These are phyloP conservation scores for Saccharum officinarum DNA, from an alignment of 176 grass and related monocot species.

Conservation along the genomic window DNA sequence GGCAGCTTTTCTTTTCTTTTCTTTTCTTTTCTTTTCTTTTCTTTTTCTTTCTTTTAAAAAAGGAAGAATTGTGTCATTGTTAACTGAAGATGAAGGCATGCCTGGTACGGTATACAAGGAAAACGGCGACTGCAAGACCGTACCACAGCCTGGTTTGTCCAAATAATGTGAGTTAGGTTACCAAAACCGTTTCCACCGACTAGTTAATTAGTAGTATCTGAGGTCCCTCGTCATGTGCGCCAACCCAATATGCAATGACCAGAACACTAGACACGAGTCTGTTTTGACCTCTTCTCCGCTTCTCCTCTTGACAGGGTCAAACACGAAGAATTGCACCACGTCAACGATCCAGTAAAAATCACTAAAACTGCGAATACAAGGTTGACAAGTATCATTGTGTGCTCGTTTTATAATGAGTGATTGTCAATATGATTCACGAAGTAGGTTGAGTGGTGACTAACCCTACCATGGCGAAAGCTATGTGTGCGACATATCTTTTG, in stretches of 20 bases:
- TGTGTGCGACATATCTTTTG: too few species aligned
- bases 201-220: not conserved
- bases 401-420: too few species aligned
- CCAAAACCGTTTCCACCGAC: slow-evolving; percentile 14
- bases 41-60: not conserved
- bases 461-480: too few species aligned
- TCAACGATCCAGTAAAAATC: not conserved
- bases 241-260: slow-evolving; percentile 24
- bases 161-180: not conserved
- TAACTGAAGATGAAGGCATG: not conserved
- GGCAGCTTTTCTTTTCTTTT: not conserved
- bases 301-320: slow-evolving; percentile 21
- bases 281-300: slow-evolving; percentile 23
- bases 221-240: not conserved
- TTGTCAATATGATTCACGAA: too few species aligned
- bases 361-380: too few species aligned
- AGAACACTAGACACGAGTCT: not conserved
- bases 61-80: slow-evolving; percentile 1
- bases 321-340: not conserved
- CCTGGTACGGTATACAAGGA: not conserved
- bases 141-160: not conserved
- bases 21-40: not conserved
- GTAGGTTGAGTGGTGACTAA: too few species aligned
- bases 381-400: too few species aligned
- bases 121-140: not conserved